These are phyloP conservation scores for Saccharomyces hybrid DNA, from an alignment of 1,139 yeast species.

Conservation along the genomic window DNA sequence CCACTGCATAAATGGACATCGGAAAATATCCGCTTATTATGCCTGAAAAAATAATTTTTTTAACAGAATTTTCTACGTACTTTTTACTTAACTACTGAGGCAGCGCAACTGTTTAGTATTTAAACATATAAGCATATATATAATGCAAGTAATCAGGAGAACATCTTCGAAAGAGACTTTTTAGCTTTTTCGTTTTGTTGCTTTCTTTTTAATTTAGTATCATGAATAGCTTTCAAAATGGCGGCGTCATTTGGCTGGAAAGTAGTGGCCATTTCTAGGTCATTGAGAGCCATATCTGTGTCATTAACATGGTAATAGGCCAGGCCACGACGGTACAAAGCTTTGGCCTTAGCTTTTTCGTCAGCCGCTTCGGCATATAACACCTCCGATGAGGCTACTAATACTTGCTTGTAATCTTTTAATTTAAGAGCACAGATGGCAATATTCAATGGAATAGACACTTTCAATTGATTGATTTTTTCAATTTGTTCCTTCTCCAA, in stretches of 20 bases:
- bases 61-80: not conserved
- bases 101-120: not conserved
- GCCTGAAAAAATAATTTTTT: not conserved
- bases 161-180: constrained; percentile 81
- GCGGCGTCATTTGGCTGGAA: constrained; percentile 71
- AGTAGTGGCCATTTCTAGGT: constrained; percentile 58
- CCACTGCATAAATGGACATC: not conserved
- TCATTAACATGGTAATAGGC: constrained; percentile 61
- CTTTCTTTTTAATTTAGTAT: constrained; percentile 48
- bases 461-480: constrained; percentile 46
- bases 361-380: constrained; percentile 56
- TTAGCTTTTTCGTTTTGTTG: constrained; percentile 62
- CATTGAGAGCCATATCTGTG: constrained; percentile 62
- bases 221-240: constrained; percentile 57
- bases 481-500: constrained; percentile 47
- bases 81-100: not conserved
- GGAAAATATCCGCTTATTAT: not conserved
- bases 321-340: constrained; percentile 75
- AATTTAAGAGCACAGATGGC: constrained; percentile 69
- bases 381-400: constrained; percentile 59
- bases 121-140: not conserved
- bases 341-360: constrained; percentile 71
- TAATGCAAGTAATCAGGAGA: constrained; percentile 26
- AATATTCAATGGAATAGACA: constrained; percentile 60
- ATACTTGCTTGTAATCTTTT: constrained; percentile 48